These are phyloP conservation scores for Medicago arabica DNA, from an alignment of 306 rosid species.

Conservation along the genomic window DNA sequence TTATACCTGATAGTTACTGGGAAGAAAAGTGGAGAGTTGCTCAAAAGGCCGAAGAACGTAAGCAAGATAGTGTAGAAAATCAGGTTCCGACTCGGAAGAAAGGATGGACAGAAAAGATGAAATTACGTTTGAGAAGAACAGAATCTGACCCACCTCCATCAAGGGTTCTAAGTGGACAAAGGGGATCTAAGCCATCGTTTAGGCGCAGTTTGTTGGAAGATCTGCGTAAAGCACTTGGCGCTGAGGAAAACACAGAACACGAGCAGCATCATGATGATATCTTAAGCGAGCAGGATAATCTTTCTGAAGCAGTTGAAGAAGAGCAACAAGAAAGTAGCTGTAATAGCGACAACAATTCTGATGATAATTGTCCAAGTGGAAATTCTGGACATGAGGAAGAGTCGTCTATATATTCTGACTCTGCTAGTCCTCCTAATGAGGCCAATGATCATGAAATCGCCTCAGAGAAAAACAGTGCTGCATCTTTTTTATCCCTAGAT, in stretches of 20 bases:
- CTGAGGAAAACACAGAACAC: slow-evolving; percentile 57
- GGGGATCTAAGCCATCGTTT: slow-evolving; percentile 58
- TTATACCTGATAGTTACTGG: slow-evolving; percentile 88
- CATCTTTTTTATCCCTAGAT: slow-evolving; percentile 64
- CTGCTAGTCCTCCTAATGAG: slow-evolving; percentile 66
- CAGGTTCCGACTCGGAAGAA: slow-evolving; percentile 64
- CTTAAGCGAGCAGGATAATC: slow-evolving; percentile 46
- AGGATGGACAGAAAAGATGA: slow-evolving; percentile 91
- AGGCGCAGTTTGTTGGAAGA: slow-evolving; percentile 84
- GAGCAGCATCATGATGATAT: slow-evolving; percentile 51
- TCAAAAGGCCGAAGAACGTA: slow-evolving; percentile 76
- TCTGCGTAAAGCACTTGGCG: slow-evolving; percentile 72
- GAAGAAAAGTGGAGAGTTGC: slow-evolving; percentile 97
- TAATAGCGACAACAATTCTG: slow-evolving; percentile 56
- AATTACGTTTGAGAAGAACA: slow-evolving; percentile 62
- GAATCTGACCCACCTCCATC: slow-evolving; percentile 77
- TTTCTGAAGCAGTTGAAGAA: slow-evolving; percentile 51
- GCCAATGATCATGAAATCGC: slow-evolving; percentile 64
- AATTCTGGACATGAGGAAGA: slow-evolving; percentile 71
- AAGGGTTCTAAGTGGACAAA: slow-evolving; percentile 56
- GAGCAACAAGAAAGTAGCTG: slow-evolving; percentile 56
- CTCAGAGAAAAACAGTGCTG: slow-evolving; percentile 74
- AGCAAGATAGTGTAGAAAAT: slow-evolving; percentile 50
- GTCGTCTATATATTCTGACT: slow-evolving; percentile 63
- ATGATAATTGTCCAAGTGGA: slow-evolving; percentile 59